A percentile compares a stretch with the other conserved stretches of the same genome.
phyloP scores from a whole-genome alignment of 2,329 filamentous ascomycete species.

The Colletotrichum orchidophilum region DNA sequence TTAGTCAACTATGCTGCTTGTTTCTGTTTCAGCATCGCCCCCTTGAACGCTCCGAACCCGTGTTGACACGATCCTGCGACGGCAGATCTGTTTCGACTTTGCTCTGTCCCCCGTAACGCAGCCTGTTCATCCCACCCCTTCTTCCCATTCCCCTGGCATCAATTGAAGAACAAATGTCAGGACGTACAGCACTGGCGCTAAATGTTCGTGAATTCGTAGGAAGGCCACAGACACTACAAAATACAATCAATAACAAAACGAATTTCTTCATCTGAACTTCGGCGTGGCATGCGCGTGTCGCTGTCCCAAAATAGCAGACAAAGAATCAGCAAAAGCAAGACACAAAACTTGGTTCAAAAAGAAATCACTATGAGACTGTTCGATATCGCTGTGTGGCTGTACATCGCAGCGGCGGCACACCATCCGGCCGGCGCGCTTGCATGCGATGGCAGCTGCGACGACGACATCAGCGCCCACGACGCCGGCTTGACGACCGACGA shows the following conservation, averaged over 20 bases:
- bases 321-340: neutral
- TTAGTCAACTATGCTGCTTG: neutral
- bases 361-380: conserved; percentile 21
- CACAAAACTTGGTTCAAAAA: neutral
- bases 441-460: conserved; percentile 1
- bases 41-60: neutral
- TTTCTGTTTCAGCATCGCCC: neutral
- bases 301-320: too few species aligned
- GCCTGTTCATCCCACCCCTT: too few species aligned
- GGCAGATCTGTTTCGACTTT: conserved; percentile 25
- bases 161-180: neutral
- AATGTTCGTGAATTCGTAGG: neutral
- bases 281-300: neutral
- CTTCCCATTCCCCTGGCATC: neutral
- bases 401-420: neutral
- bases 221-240: neutral
- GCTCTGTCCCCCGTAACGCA: neutral
- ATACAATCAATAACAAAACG: neutral
- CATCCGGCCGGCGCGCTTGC: neutral
- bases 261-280: conserved; percentile 9
- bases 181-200: neutral
- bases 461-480: neutral
- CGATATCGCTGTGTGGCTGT: conserved; percentile 18
- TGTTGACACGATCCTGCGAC: conserved; percentile 31
- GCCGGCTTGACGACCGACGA: too few species aligned